Conservation (phyloP, 2,329 filamentous ascomycete genomes). For the Corniculantispora saksenae region DNA sequence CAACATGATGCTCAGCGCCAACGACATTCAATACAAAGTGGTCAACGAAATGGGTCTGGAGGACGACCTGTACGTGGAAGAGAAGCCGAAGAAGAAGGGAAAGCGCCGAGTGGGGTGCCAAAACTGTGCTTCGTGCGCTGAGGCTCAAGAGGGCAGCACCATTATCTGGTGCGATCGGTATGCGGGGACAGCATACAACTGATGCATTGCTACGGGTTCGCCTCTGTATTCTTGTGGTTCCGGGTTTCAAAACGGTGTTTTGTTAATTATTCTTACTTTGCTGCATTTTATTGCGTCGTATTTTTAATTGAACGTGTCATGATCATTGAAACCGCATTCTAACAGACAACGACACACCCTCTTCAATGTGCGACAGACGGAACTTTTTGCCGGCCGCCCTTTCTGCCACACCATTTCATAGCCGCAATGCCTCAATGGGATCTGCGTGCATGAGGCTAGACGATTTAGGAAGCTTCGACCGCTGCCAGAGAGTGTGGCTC, state of each 20-base stretch:
- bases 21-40: background rate
- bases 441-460: background rate
- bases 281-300: too few relatives aligned
- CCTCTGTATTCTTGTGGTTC: background rate
- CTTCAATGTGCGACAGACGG: background rate
- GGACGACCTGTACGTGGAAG: background rate
- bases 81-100: background rate
- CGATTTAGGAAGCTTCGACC: background rate
- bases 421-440: background rate
- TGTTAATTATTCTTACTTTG: background rate
- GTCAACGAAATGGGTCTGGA: background rate
- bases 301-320: too few relatives aligned
- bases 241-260: background rate
- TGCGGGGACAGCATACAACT: background rate
- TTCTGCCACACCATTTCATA: background rate
- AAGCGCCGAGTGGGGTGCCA: background rate
- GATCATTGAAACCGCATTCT: too few relatives aligned
- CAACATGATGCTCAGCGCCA: background rate
- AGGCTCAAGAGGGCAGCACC: background rate
- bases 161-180: background rate
- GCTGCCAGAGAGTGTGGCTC: background rate
- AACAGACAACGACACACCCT: too few relatives aligned
- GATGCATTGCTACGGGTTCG: background rate
- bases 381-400: background rate
- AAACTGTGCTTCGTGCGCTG: background rate